Base-by-base conservation (phyloP, 202 grass and related monocot genomes). In the Panicum virgatum region DNA sequence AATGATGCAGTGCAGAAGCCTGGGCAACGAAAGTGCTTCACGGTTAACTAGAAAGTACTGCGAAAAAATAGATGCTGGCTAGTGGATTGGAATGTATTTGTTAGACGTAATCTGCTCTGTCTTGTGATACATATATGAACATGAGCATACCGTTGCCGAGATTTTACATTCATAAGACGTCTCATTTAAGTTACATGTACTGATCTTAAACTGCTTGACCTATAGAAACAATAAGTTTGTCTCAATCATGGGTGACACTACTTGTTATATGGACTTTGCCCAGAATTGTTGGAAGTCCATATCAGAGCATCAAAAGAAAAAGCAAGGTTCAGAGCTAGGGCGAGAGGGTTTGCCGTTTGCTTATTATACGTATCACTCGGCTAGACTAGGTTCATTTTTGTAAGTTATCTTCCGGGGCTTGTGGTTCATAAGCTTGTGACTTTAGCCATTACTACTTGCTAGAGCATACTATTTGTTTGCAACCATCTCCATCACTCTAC, bases 1-100 rank as follows among this genome's bases (percentile, higher is more conserved):
- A 94, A 74, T 13, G 84, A 76, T 64, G 89, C 92, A 26, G 92
- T 94, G 75, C 86, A 91, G 25, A 91, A 10, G 29, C 92, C 92
- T 94, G 89, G 29, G 32, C 3, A n/a, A 50, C 0, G 27, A 27
- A 29, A 83, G 40, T 36, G 15, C 29, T 46, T 16, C 22, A 64
- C n/a, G 8, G 63, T 80, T 81, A 44, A 44, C 12, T 46, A 77
- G 45, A 79, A 72, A 63, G 27, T 59, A 75, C 16, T 32, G 32
- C 8, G 32, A n/a, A 36, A 13, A n/a, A 56, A 57, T 18, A 23
- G 12, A 51, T 30, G 3, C 18, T 56, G n/a, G 1, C 78, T 70
- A 69, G 63, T 13, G 2, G 23, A 40, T 60, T 36, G 30, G 20
- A 7, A 9, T n/a, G 30, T 45, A 39, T 34, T 39, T 38, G 25